Percentiles rank a stretch among this genome's conserved stretches.
phyloP scores from a whole-genome alignment of 495 filamentous ascomycete species.

The Neurospora sp. region DNA sequence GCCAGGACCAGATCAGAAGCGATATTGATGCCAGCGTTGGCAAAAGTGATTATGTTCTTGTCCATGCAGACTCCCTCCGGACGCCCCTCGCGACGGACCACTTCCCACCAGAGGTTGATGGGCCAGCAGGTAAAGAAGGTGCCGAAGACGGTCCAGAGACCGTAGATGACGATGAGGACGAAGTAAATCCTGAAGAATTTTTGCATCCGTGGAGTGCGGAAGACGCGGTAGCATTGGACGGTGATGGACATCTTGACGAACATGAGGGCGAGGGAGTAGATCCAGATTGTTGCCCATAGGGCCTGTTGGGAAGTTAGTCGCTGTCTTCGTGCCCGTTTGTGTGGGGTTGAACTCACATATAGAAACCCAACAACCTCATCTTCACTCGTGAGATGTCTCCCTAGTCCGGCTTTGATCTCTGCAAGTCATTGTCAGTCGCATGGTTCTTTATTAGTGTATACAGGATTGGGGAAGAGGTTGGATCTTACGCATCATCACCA shows the following conservation, averaged over 20 bases:
- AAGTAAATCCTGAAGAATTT: conserved; percentile 12
- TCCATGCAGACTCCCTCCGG: conserved; percentile 23
- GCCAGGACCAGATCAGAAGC: conserved; percentile 29
- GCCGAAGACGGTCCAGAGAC: conserved; percentile 15
- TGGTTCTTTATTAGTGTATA: no score
- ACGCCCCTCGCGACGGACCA: not conserved
- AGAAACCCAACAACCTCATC: conserved; percentile 28
- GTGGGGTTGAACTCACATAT: not conserved
- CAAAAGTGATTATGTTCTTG: conserved; percentile 22
- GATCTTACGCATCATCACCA: conserved; percentile 12
- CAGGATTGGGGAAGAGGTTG: no score
- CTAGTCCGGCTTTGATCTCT: conserved; percentile 14
- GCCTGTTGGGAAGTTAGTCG: conserved; percentile 19
- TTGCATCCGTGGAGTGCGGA: conserved; percentile 8
- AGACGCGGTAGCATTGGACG: conserved; percentile 21
- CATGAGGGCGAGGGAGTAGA: conserved; percentile 17
- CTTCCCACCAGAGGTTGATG: conserved; percentile 26
- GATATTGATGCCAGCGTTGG: conserved; percentile 32
- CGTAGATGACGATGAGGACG: conserved; percentile 12
- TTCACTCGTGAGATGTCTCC: conserved; percentile 8
- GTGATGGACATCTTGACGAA: conserved; percentile 21
- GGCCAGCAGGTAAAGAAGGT: conserved; percentile 34
- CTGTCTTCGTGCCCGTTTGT: not conserved
- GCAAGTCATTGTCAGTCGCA: not conserved
- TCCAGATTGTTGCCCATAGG: conserved; percentile 15